These are phyloP conservation scores for Mercurialis annua DNA, from an alignment of 345 rosid species.

Conservation along the genomic window DNA sequence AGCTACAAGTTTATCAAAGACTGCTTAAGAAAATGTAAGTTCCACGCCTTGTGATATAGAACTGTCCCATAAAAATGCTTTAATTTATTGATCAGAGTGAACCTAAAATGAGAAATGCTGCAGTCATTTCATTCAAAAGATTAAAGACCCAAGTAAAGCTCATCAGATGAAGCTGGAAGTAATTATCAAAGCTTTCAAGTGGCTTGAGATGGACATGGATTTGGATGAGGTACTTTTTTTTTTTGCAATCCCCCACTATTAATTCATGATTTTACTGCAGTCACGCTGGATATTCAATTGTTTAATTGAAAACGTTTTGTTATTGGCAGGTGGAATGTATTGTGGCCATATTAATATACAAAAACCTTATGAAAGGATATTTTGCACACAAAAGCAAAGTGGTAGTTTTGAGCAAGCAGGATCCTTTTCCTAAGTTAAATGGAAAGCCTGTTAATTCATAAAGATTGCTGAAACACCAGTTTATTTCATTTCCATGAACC, in stretches of 20 bases:
- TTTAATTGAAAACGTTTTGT: neutral
- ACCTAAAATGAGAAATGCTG: slow-evolving; percentile 3
- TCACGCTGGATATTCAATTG: neutral
- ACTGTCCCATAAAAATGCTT: neutral
- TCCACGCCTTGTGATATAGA: neutral
- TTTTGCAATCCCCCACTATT: neutral
- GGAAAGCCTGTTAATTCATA: slow-evolving; percentile 81
- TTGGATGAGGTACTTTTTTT: slow-evolving; percentile 64
- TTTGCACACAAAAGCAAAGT: slow-evolving; percentile 96
- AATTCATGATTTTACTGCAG: neutral
- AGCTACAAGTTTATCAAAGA: slow-evolving; percentile 96
- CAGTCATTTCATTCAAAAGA: slow-evolving; percentile 84
- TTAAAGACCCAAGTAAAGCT: slow-evolving; percentile 81
- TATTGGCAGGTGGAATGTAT: slow-evolving; percentile 80
- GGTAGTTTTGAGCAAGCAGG: slow-evolving; percentile 94
- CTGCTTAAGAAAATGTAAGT: slow-evolving; percentile 87
- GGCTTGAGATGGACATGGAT: slow-evolving; percentile 96
- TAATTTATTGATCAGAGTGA: neutral
- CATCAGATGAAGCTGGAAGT: slow-evolving; percentile 95
- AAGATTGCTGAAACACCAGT: neutral
- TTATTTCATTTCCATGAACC: neutral
- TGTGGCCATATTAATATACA: slow-evolving; percentile 79
- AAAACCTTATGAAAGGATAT: slow-evolving; percentile 84
- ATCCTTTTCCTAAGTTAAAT: slow-evolving; percentile 78
- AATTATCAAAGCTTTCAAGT: slow-evolving; percentile 75